Evolutionary conservation across 495 filamentous ascomycete species (phyloP), one percentile per base, ranked within the genome.

Genomic region (Trichocladium antarcticum): DNA sequence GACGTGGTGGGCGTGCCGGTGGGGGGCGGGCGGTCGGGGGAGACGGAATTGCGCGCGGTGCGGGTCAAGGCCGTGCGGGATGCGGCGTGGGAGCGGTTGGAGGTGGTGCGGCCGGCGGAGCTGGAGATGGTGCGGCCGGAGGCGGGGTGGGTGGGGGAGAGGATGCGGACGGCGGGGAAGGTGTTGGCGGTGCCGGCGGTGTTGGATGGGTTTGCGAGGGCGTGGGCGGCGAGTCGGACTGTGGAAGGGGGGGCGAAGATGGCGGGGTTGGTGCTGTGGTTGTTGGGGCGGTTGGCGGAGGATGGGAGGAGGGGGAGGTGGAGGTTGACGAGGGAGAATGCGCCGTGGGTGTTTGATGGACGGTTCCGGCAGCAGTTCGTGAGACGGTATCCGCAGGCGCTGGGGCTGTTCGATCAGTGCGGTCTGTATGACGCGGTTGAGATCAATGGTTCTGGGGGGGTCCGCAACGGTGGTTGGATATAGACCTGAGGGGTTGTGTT

Each of bases 101-200:
- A 35, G 14, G 14, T 2, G 22, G 36, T 19, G 1, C 22, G 35
- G 40, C 41, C 41, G 4, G 24, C 4, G 24, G 24, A 27, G 11
- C 1, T n/a, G 10, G 34, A 7, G 15, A 24, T 45, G 42, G 19
- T 5, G 15, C 21, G 1, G 41, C 27, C 41, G 6, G 37, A 32
- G 5, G 24, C 34, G 4, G 41, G 49, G 34, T 51, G 21, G 41
- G 49, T 38, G 19, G 34, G 40, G 31, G 27, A 42, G 37, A 42
- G 35, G 47, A 15, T 50, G 29, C 20, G 47, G 2, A 50, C 48
- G 1, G 34, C 5, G 32, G 48, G 40, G 12, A 17, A 3, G 21
- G 48, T 50, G 31, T 0, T 50, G 40, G 24, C 32, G 20, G 39
- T 43, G 32, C 48, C 48, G 41, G 21, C 40, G 15, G 19, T 51